These are phyloP conservation scores for Candida insectalens DNA, from an alignment of 805 yeast species.

Conservation along the genomic window DNA sequence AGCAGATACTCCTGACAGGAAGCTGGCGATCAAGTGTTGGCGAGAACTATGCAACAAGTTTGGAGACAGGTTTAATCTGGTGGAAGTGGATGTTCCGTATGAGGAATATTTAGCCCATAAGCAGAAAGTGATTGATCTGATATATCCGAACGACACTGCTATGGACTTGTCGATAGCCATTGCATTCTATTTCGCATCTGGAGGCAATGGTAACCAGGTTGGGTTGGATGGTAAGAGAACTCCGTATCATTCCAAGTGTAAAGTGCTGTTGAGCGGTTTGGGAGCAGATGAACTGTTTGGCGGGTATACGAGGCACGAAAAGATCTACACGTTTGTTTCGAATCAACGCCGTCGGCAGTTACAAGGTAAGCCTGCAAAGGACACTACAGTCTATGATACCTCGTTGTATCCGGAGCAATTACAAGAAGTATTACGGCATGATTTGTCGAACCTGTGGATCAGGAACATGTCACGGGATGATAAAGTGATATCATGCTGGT, in stretches of 20 bases:
- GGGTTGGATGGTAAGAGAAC: constrained; percentile 21
- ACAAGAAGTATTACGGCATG: constrained; percentile 51
- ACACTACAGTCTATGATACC: constrained; percentile 8
- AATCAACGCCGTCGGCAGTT: constrained; percentile 13
- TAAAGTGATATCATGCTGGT: constrained; percentile 76
- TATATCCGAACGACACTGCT: constrained; percentile 80
- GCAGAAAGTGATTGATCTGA: constrained; percentile 47
- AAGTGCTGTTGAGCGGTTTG: constrained; percentile 79
- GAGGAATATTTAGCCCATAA: constrained; percentile 47
- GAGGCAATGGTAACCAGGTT: constrained; percentile 26
- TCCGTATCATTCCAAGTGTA: constrained; percentile 41
- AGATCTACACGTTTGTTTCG: constrained; percentile 29
- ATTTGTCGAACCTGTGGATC: constrained; percentile 62
- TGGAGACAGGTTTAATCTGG: constrained; percentile 35
- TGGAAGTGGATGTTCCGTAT: constrained; percentile 69
- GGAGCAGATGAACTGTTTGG: constrained; percentile 98
- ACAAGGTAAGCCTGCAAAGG: constrained; percentile 14
- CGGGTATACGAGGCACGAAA: constrained; percentile 82
- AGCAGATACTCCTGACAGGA: constrained; percentile 76
- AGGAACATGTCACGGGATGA: constrained; percentile 90
- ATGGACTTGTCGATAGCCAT: constrained; percentile 95
- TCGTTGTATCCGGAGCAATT: constrained; percentile 29
- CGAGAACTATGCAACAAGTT: constrained; percentile 34
- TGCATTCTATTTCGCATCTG: constrained; percentile 88
- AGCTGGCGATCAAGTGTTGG: constrained; percentile 60